A percentile compares a stretch with the other conserved stretches of the same genome.
phyloP scores from a whole-genome alignment of 2,329 filamentous ascomycete species.

The Fusarium longipes region DNA sequence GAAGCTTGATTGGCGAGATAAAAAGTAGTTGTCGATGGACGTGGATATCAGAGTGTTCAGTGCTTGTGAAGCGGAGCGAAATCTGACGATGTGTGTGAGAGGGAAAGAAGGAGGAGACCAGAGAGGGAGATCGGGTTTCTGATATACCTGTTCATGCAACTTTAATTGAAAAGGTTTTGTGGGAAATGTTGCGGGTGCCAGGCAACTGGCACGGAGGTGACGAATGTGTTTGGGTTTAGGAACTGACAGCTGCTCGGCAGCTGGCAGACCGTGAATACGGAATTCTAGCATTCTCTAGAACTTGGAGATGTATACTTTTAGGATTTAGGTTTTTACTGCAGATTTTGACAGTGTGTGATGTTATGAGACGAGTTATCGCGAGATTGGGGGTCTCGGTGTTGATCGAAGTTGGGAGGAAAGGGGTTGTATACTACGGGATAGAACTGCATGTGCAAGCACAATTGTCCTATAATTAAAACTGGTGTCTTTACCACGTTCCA shows the following conservation, averaged over 20 bases:
- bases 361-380: conserved; percentile 5
- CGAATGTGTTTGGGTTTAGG: too few relatives aligned
- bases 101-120: not conserved
- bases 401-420: not conserved
- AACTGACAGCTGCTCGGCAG: too few relatives aligned
- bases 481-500: not conserved
- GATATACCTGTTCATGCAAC: not conserved
- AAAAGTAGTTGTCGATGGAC: not conserved
- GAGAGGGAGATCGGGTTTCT: not conserved
- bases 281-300: not conserved
- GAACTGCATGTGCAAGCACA: not conserved
- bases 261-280: too few relatives aligned
- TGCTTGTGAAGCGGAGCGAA: not conserved
- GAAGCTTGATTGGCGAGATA: conserved; percentile 2
- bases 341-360: not conserved
- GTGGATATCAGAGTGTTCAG: conserved; percentile 15
- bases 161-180: not conserved
- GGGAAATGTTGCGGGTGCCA: conserved; percentile 4
- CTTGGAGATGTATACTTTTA: not conserved
- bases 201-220: conserved; percentile 7
- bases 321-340: not conserved
- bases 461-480: not conserved
- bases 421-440: conserved; percentile 6
- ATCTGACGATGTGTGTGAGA: conserved; percentile 23
- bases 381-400: conserved; percentile 7